phyloP scores from a whole-genome alignment of 2,329 filamentous ascomycete species.

The Aureobasidium vineae region DNA sequence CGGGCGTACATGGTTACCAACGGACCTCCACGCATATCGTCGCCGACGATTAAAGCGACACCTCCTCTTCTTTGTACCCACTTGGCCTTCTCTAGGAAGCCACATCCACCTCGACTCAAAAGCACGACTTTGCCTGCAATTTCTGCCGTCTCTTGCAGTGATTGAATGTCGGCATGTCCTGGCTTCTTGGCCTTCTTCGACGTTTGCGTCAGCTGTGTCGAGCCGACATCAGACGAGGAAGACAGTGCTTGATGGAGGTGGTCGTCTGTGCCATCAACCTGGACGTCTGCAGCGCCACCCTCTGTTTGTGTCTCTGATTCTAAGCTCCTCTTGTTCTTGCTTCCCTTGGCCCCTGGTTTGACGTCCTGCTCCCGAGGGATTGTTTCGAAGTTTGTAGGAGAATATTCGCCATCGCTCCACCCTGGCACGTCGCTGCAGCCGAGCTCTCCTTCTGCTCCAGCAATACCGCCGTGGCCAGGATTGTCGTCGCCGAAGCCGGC shows the following conservation, averaged over 20 bases:
- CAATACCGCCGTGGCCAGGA: slow-evolving; percentile 56
- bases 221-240: slow-evolving; percentile 46
- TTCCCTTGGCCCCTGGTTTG: slow-evolving; percentile 31
- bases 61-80: slow-evolving; percentile 93
- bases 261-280: slow-evolving; percentile 80
- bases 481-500: slow-evolving; percentile 84
- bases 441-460: slow-evolving; percentile 72
- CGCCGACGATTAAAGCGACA: slow-evolving; percentile 86
- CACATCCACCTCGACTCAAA: slow-evolving; percentile 88
- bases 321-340: slow-evolving; percentile 32
- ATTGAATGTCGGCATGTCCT: slow-evolving; percentile 82
- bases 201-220: slow-evolving; percentile 41
- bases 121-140: slow-evolving; percentile 92
- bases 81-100: slow-evolving; percentile 94
- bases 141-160: slow-evolving; percentile 84
- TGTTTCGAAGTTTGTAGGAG: slow-evolving; percentile 31
- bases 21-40: slow-evolving; percentile 83
- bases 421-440: slow-evolving; percentile 94
- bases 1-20: slow-evolving; percentile 98
- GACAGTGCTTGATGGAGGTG: slow-evolving; percentile 65
- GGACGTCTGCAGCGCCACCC: slow-evolving; percentile 29
- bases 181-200: slow-evolving; percentile 39
- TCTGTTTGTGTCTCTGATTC: slow-evolving; percentile 15
- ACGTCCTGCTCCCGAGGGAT: slow-evolving; percentile 38
- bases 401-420: slow-evolving; percentile 63